phyloP scores from a whole-genome alignment of 257 asterid species.

The Paraleonurus japonicus region DNA sequence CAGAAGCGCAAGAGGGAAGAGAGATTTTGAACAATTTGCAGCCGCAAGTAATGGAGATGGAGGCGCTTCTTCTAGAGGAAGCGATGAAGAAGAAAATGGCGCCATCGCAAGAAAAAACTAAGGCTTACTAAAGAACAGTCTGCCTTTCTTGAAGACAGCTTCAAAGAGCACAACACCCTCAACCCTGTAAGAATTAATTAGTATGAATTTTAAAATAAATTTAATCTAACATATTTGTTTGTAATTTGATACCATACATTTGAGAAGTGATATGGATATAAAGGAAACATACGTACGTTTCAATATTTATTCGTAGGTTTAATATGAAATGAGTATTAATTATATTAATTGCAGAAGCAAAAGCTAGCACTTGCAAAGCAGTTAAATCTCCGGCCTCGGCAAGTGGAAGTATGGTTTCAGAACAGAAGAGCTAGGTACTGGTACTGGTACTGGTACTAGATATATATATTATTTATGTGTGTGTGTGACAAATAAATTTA shows the following conservation, averaged over 20 bases:
- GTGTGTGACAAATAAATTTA: background rate
- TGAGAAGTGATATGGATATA: background rate
- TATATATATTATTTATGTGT: background rate
- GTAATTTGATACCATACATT: too few species aligned
- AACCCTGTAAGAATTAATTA: slow-evolving; percentile 69
- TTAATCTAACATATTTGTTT: too few species aligned
- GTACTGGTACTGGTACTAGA: too few species aligned
- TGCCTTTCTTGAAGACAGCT: slow-evolving; percentile 88
- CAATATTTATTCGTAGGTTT: too few species aligned
- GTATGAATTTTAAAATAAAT: too few species aligned
- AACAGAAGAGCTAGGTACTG: slow-evolving; percentile 87
- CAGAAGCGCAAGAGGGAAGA: slow-evolving; percentile 36
- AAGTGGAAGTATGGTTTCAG: slow-evolving; percentile 97
- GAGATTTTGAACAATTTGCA: slow-evolving; percentile 30
- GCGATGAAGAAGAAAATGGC: slow-evolving; percentile 68
- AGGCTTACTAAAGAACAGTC: slow-evolving; percentile 83
- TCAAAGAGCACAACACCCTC: slow-evolving; percentile 85
- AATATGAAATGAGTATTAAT: too few species aligned
- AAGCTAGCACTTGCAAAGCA: slow-evolving; percentile 77
- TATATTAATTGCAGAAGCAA: too few species aligned
- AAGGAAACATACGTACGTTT: background rate
- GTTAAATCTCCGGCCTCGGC: slow-evolving; percentile 85
- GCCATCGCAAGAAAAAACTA: slow-evolving; percentile 63
- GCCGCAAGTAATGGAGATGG: slow-evolving; percentile 1
- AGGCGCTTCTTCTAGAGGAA: slow-evolving; percentile 52